These are phyloP conservation scores for Russula emetica DNA, from an alignment of 768 basidiomycete genomes.

Conservation along the genomic window DNA sequence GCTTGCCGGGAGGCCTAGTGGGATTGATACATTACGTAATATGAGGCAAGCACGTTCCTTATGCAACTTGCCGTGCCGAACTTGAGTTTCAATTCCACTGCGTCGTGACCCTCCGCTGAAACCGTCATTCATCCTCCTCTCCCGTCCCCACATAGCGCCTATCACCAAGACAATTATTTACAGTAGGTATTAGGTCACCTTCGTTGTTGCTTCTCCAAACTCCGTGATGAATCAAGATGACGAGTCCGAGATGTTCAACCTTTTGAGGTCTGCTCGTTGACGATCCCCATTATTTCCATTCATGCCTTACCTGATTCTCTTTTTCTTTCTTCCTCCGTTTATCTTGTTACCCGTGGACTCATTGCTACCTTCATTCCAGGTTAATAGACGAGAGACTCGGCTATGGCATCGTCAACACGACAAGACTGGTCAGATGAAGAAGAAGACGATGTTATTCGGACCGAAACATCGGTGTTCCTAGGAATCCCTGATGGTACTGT, in stretches of 20 bases:
- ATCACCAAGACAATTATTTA: neutral
- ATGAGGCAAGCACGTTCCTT: neutral
- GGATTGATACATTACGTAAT: neutral
- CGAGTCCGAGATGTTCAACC: slow-evolving; percentile 70
- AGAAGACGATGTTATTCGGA: slow-evolving; percentile 49
- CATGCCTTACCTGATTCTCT: slow-evolving; percentile 78
- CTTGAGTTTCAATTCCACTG: neutral
- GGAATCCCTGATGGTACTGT: slow-evolving; percentile 78
- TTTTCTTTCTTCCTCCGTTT: slow-evolving; percentile 26
- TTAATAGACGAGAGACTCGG: neutral
- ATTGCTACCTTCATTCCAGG: slow-evolving; percentile 10
- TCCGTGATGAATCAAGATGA: slow-evolving; percentile 51
- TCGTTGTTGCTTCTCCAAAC: neutral
- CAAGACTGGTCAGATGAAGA: slow-evolving; percentile 83
- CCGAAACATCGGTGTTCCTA: slow-evolving; percentile 70
- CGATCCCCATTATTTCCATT: slow-evolving; percentile 76
- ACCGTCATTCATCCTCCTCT: neutral
- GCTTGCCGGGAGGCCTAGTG: neutral
- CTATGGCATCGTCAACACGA: slow-evolving; percentile 43
- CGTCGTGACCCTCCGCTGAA: neutral
- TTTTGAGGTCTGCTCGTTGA: slow-evolving; percentile 48
- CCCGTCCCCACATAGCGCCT: neutral
- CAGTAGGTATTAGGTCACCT: slow-evolving; percentile 11
- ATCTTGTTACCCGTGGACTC: slow-evolving; percentile 22
- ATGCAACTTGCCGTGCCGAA: too few relatives aligned